Base-by-base conservation (phyloP, 441 rosid species). In the Populus tomentosa region DNA sequence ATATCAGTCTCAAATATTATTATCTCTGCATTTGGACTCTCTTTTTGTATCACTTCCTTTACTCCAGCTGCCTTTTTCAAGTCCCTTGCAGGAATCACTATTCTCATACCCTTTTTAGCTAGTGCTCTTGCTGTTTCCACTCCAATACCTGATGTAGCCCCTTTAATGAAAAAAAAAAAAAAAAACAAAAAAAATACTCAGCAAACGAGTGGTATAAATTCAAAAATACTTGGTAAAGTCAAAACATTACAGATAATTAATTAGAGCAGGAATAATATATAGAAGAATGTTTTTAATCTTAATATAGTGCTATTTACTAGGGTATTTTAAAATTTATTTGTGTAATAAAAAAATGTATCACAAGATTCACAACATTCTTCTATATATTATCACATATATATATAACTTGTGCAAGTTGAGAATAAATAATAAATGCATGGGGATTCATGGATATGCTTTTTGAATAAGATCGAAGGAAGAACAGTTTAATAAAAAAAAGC, bases 101-200 rank as follows among this genome's bases (percentile, higher is more conserved):
- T 69, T 81, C 93, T 83, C 78, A 90, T 88, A 11, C 99, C 98
- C 84, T 90, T 91, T 84, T 88, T 91, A 3, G 95, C 97, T 36
- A 95, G 75, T 13, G 89, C 95, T 78, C 91, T 92, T 3, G 95
- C 95, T 1, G 98, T 93, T 80, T 95, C 99, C 4, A 87, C 90
- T 77, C 99, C 99, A 64, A 95, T 93, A 0, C 99, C 99, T 13
- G 99, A 95, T 9, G 98, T 92, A 2, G 95, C 96, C 80, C 99
- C 99, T 95, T 74, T 35, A 16, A 46, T 24, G 2, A 5, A 14
- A 40, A 24, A 24, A 24, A 66, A 11, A 2, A 8, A 26, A 32
- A 32, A 33, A 6, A 33, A 24, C 1, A 33, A 40, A 40, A 38
- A 33, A 40, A 10, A 10, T 2, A 3, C 46, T 40, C 50, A 11